These are phyloP conservation scores for Citrus inodora DNA, from an alignment of 345 rosid species.

Conservation along the genomic window DNA sequence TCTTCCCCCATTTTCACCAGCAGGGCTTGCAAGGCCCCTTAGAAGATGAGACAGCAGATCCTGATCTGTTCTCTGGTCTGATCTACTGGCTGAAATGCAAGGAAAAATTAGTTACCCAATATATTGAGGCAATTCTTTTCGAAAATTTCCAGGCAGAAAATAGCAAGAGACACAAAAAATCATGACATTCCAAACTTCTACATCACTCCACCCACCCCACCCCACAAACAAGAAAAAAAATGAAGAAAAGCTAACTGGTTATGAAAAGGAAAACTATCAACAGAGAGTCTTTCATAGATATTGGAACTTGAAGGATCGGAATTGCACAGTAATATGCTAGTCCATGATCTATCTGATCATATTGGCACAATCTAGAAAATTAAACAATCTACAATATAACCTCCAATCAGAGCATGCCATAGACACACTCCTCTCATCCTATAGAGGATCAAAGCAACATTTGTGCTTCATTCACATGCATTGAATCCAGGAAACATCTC, in stretches of 20 bases:
- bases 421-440: background rate
- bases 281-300: background rate
- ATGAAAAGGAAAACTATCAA: background rate
- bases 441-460: background rate
- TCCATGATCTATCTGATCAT: background rate
- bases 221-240: background rate
- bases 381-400: background rate
- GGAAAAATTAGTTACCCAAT: slow-evolving; percentile 12
- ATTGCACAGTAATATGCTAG: background rate
- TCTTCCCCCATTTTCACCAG: slow-evolving; percentile 57
- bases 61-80: slow-evolving; percentile 64
- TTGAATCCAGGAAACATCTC: background rate
- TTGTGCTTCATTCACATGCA: background rate
- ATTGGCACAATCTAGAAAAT: background rate
- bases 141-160: background rate
- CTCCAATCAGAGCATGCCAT: background rate
- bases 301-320: background rate
- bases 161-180: background rate
- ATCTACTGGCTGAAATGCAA: slow-evolving; percentile 62
- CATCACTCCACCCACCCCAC: background rate
- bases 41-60: slow-evolving; percentile 79
- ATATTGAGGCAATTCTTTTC: background rate
- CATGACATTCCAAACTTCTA: background rate
- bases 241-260: background rate
- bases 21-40: slow-evolving; percentile 64